Evolutionary conservation across 148 eudicot genomes (phyloP).

Genomic region (Dysphania ambrosioides): DNA sequence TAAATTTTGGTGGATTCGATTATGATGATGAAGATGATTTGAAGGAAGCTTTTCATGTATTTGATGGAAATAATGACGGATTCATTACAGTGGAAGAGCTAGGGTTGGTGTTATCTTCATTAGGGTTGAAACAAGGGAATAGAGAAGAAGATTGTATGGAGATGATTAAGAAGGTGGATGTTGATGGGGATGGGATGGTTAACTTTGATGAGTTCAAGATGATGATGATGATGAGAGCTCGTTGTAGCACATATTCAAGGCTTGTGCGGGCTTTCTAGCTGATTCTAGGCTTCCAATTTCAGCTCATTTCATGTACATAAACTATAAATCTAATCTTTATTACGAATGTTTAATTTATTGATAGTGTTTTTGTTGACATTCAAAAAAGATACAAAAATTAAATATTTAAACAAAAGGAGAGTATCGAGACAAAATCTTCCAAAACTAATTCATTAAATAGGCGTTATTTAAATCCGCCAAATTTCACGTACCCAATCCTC

Average conservation of each 20-base stretch:
- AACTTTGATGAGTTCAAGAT: constrained; percentile 68
- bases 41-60: constrained; percentile 64
- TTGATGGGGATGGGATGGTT: constrained; percentile 85
- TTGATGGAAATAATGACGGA: constrained; percentile 68
- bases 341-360: constrained; percentile 3
- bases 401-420: too few relatives aligned
- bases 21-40: constrained; percentile 28
- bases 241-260: neutral
- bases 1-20: neutral
- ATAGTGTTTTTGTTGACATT: too few relatives aligned
- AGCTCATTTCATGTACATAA: too few relatives aligned
- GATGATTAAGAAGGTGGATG: constrained; percentile 69
- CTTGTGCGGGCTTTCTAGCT: neutral
- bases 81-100: constrained; percentile 52
- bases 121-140: constrained; percentile 57
- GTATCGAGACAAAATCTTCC: too few relatives aligned
- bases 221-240: constrained; percentile 49
- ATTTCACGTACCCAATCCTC: too few relatives aligned
- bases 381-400: too few relatives aligned
- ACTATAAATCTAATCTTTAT: neutral
- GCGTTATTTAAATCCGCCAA: too few relatives aligned
- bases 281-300: too few relatives aligned
- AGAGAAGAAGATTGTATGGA: constrained; percentile 47
- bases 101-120: constrained; percentile 46
- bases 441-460: too few relatives aligned